Conservation (phyloP, 192 early-diverging fungal genomes). For the Coemansia sp. region DNA sequence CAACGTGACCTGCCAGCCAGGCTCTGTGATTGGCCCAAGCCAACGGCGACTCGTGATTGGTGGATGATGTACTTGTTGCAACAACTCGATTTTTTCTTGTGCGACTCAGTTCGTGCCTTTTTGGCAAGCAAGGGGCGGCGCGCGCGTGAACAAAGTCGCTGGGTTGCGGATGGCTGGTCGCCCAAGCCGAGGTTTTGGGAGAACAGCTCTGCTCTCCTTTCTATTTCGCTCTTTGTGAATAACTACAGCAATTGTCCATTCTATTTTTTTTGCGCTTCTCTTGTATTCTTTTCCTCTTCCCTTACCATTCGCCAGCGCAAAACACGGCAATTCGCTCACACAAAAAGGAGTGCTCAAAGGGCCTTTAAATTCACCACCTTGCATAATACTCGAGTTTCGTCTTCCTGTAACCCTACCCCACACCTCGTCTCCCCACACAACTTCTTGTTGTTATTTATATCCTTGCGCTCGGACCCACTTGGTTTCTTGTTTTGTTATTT, state of each 20-base stretch:
- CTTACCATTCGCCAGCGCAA: neutral
- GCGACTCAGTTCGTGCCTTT: conserved; percentile 10
- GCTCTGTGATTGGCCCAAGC: conserved; percentile 7
- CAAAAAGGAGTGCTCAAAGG: neutral
- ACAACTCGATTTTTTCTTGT: conserved; percentile 16
- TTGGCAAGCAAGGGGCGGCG: neutral
- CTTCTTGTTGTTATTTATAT: conserved; percentile 5
- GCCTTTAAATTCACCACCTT: neutral
- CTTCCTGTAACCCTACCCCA: conserved; percentile 4
- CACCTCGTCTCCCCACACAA: neutral
- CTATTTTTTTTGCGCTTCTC: neutral
- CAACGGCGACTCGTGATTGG: conserved; percentile 9
- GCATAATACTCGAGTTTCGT: neutral
- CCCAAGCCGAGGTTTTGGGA: conserved; percentile 2
- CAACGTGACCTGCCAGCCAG: neutral
- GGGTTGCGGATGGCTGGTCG: neutral
- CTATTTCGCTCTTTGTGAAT: neutral
- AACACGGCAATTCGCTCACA: neutral
- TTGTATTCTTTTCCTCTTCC: conserved; percentile 10
- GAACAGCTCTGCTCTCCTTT: neutral
- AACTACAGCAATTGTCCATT: neutral
- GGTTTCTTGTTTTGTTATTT: conserved; percentile 6
- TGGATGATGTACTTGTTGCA: neutral
- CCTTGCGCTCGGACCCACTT: neutral
- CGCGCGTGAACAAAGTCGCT: neutral